Conservation (phyloP, 1,284 basidiomycete species). For the Lignosus rhinocerotis region DNA sequence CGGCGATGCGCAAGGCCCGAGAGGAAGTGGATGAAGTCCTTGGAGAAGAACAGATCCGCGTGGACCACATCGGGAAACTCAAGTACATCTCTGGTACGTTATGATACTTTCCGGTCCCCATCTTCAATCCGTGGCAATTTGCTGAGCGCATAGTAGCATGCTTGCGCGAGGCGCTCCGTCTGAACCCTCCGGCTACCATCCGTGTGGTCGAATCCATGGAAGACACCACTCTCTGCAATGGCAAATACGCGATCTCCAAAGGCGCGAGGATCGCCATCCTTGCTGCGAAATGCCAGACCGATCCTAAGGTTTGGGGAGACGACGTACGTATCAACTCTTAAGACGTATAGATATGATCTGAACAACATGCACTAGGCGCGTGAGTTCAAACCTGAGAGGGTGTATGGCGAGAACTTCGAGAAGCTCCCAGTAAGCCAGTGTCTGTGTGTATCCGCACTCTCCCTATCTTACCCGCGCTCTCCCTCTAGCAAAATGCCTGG, state of each 20-base stretch:
- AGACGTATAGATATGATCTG: background rate
- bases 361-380: conserved; percentile 27
- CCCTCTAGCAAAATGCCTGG: conserved; percentile 42
- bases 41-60: conserved; percentile 38
- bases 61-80: conserved; percentile 43
- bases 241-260: conserved; percentile 43
- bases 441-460: background rate
- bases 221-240: conserved; percentile 41
- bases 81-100: conserved; percentile 42
- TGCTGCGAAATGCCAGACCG: conserved; percentile 39
- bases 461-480: background rate
- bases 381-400: conserved; percentile 47
- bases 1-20: conserved; percentile 43
- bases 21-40: conserved; percentile 48
- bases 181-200: conserved; percentile 43
- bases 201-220: conserved; percentile 38
- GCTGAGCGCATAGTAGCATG: conserved; percentile 33
- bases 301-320: conserved; percentile 50
- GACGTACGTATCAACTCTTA: conserved; percentile 43
- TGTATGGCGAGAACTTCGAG: conserved; percentile 49
- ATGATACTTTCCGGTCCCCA: background rate
- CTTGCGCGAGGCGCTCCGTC: conserved; percentile 48
- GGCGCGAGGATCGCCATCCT: conserved; percentile 36
- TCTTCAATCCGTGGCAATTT: background rate
- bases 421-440: conserved; percentile 38